Conservation (phyloP, 2,329 filamentous ascomycete species). For the Diaporthe sp. region DNA sequence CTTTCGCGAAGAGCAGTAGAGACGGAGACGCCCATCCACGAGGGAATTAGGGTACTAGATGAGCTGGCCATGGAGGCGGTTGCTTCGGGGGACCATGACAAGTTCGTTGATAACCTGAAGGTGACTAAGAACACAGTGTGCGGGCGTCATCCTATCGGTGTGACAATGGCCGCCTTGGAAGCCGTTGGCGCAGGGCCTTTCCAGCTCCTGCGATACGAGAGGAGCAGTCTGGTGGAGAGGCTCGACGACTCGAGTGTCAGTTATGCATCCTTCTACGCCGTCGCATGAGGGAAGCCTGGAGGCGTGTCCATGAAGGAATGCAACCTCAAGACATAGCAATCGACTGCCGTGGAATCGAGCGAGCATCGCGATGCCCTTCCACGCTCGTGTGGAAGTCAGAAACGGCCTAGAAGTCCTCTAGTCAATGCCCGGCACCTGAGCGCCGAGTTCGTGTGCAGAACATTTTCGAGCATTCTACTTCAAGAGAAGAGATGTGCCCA, state of each 20-base stretch:
- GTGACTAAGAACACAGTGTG: conserved; percentile 92
- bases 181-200: conserved; percentile 60
- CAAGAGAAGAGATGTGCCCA: background rate
- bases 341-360: background rate
- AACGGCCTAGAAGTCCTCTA: background rate
- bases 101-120: conserved; percentile 77
- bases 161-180: conserved; percentile 91
- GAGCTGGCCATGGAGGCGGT: conserved; percentile 87
- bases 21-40: conserved; percentile 74
- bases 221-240: conserved; percentile 80
- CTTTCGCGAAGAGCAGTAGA: conserved; percentile 52
- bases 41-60: conserved; percentile 87
- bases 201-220: conserved; percentile 86
- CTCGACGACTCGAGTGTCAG: conserved; percentile 88
- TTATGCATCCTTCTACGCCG: conserved; percentile 92
- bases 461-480: background rate
- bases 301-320: background rate
- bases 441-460: background rate
- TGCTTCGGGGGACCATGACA: conserved; percentile 78
- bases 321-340: no score
- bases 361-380: background rate
- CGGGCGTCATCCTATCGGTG: conserved; percentile 93
- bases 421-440: background rate
- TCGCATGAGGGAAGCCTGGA: conserved; percentile 62
- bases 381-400: background rate